These are phyloP conservation scores for Fomitopsis pulvina DNA, from an alignment of 768 basidiomycete genomes.

Conservation along the genomic window DNA sequence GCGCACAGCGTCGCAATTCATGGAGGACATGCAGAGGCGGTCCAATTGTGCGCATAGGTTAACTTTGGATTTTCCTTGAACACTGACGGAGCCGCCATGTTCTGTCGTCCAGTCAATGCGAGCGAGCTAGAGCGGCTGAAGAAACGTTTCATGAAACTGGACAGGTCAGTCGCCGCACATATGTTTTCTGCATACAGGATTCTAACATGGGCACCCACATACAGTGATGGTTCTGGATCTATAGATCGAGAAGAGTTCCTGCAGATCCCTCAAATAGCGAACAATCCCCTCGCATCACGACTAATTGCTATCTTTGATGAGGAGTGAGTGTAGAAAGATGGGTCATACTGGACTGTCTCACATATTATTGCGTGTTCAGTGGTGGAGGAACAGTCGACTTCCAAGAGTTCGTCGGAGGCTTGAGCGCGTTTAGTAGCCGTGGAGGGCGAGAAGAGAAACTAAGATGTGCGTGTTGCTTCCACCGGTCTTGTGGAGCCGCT, in stretches of 20 bases:
- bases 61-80: neutral
- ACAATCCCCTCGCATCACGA: conserved; percentile 90
- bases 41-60: conserved; percentile 99
- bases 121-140: conserved; percentile 91
- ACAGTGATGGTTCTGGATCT: conserved; percentile 91
- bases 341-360: neutral
- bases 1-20: conserved; percentile 77
- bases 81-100: neutral
- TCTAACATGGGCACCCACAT: neutral
- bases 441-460: conserved; percentile 97
- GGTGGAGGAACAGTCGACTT: conserved; percentile 99
- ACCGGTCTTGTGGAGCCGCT: neutral
- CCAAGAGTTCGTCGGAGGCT: conserved; percentile 95
- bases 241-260: conserved; percentile 99
- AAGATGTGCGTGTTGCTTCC: conserved; percentile 55
- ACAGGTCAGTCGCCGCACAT: conserved; percentile 48
- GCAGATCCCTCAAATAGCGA: conserved; percentile 98
- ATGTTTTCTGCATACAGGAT: neutral
- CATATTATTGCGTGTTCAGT: conserved; percentile 35
- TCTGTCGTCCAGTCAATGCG: conserved; percentile 67
- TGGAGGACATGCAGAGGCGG: conserved; percentile 95
- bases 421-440: conserved; percentile 96
- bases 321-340: conserved; percentile 68
- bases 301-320: conserved; percentile 99
- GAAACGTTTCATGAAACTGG: conserved; percentile 99